Conservation (phyloP, 805 yeast species). For the Hanseniaspora taiwanica region DNA sequence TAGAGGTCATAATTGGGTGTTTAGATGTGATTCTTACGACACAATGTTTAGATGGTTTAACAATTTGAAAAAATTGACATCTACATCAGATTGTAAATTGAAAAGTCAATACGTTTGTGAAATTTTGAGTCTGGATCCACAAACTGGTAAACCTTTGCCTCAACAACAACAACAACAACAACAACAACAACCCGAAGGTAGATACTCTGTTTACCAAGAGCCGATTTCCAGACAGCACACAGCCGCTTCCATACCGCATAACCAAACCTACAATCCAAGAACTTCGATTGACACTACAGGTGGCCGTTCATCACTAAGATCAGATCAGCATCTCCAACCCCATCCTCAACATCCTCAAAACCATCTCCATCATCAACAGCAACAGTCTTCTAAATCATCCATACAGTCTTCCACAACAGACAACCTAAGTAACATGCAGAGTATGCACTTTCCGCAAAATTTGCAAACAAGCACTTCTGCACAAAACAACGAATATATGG, state of each 20-base stretch:
- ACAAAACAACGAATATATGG: background rate
- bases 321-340: no score
- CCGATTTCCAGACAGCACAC: no score
- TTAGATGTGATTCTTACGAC: slow-evolving; percentile 74
- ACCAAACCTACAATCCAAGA: slow-evolving; percentile 2
- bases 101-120: slow-evolving; percentile 34
- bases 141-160: no score
- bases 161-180: background rate
- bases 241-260: no score
- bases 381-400: no score
- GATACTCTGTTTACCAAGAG: no score
- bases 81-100: slow-evolving; percentile 45
- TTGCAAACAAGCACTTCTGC: no score
- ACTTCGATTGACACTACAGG: background rate
- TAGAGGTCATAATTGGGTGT: slow-evolving; percentile 88
- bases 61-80: slow-evolving; percentile 57
- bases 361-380: no score
- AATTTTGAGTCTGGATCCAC: slow-evolving; percentile 13
- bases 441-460: no score
- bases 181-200: slow-evolving; percentile 1
- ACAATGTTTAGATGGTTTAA: slow-evolving; percentile 76
- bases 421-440: no score
- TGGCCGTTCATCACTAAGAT: background rate
- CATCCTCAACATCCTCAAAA: no score
- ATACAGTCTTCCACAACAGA: no score